Percentiles rank a stretch among this genome's conserved stretches.
These are phyloP conservation scores for Lodderomyces beijingensis DNA, from an alignment of 1,139 yeast species.

Conservation along the genomic window DNA sequence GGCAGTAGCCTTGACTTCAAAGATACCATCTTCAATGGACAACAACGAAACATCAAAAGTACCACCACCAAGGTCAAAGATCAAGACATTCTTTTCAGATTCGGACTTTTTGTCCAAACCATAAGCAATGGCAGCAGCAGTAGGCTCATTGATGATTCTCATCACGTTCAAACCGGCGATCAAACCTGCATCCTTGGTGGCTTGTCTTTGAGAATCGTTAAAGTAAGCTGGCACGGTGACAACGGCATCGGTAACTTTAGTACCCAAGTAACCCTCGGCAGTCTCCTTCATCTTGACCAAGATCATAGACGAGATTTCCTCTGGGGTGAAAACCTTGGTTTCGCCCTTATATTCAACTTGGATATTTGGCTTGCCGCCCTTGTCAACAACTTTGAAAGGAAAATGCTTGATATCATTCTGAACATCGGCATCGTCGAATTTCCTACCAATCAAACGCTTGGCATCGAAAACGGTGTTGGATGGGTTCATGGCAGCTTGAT, in stretches of 20 bases:
- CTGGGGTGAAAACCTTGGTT: conserved; percentile 93
- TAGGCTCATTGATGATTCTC: conserved; percentile 49
- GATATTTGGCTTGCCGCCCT: conserved; percentile 81
- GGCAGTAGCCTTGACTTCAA: conserved; percentile 96
- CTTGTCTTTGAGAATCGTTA: conserved; percentile 49
- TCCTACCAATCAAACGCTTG: conserved; percentile 73
- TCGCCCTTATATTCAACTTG: conserved; percentile 94
- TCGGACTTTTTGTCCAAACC: conserved; percentile 53
- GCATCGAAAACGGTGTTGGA: conserved; percentile 95
- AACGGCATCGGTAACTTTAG: conserved; percentile 42
- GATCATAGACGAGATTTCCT: conserved; percentile 95
- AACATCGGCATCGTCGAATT: conserved; percentile 40
- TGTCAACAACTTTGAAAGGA: conserved; percentile 51
- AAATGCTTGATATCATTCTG: conserved; percentile 41
- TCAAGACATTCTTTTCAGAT: conserved; percentile 67
- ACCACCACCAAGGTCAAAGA: conserved; percentile 51
- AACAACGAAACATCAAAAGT: conserved; percentile 61
- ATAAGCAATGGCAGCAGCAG: conserved; percentile 50
- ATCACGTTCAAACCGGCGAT: conserved; percentile 48
- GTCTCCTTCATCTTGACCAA: conserved; percentile 61
- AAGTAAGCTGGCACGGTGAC: conserved; percentile 50
- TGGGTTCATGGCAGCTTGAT: conserved; percentile 98
- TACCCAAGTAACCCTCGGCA: conserved; percentile 43
- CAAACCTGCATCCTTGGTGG: conserved; percentile 48
- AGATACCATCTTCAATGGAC: conserved; percentile 93